Evolutionary conservation across 1,139 yeast genomes (phyloP), one percentile per base, ranked within the genome.

Genomic region (Saccharomycopsis hybrid): DNA sequence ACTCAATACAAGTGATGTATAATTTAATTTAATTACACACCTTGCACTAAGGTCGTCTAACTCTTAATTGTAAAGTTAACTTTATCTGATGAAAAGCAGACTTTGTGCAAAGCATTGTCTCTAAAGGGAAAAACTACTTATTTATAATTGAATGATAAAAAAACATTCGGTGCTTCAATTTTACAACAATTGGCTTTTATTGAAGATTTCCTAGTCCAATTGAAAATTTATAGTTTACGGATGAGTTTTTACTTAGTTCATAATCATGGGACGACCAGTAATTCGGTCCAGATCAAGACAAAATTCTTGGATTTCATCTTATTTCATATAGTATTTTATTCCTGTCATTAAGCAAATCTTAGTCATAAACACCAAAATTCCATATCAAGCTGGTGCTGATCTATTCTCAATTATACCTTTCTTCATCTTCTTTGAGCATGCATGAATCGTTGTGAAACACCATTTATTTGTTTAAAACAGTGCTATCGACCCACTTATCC

Each of bases 401-500:
- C 38, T 61, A 64, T 4, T 57, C 57, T 54, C 73, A 68, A 2
- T 58, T 39, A 55, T 76, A 71, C 9, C 56, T 56, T 3, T 75
- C 73, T 53, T 71, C 72, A 38, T 69, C 64, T 2, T 57, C 54
- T n/a, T 65, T 65, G 0, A 71, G 63, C 1, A 72, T 65, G 28
- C 69, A 62, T 4, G 49, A 46, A 28, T 53, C 53, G 13, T 53
- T 51, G 25, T 53, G 36, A 42, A 29, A 46, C 9, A 41, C 43
- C 3, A 78, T 61, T 57, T 69, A 73, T 46, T 64, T 64, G 56
- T 79, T 73, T 44, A 80, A 62, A 2, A 61, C 49, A 3, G 74
- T 64, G 51, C 74, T 57, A 57, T 77, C 80, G 1, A 69, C 68
- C 81, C 82, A 78, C 56, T 78, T 82, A 40, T 70, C 70, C 83